phyloP scores from a whole-genome alignment of 345 rosid genomes.

The Acer yangbiense region DNA sequence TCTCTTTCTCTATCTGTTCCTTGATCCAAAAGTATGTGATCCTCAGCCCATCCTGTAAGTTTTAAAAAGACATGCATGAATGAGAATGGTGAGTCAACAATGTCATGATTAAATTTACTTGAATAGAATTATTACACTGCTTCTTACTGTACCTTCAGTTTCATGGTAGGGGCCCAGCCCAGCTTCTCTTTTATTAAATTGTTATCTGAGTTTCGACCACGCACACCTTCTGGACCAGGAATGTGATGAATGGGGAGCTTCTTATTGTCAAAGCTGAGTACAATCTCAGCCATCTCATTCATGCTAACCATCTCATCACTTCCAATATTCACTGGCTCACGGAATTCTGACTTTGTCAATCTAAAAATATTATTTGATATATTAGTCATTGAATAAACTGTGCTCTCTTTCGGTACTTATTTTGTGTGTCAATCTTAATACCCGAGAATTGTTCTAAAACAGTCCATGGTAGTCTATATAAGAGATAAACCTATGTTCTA shows the following conservation, averaged over 20 bases:
- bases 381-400: too few relatives aligned
- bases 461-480: background rate
- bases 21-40: slow-evolving; percentile 62
- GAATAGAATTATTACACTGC: background rate
- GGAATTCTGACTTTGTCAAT: slow-evolving; percentile 61
- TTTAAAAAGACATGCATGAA: background rate
- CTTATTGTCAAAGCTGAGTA: slow-evolving; percentile 51
- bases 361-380: slow-evolving; percentile 22
- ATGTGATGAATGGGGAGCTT: slow-evolving; percentile 57
- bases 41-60: slow-evolving; percentile 54
- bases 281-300: slow-evolving; percentile 63
- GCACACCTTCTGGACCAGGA: slow-evolving; percentile 68
- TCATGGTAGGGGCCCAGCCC: slow-evolving; percentile 66
- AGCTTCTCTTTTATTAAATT: slow-evolving; percentile 57
- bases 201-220: slow-evolving; percentile 62
- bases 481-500: background rate
- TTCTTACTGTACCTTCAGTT: slow-evolving; percentile 38
- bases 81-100: background rate
- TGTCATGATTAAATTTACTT: background rate
- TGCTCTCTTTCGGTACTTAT: too few relatives aligned
- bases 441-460: background rate
- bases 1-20: slow-evolving; percentile 63
- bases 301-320: slow-evolving; percentile 75
- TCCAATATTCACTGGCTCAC: slow-evolving; percentile 63
- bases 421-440: background rate